Conservation (phyloP, 2,329 filamentous ascomycete species). For the Aplosporella prunicola region DNA sequence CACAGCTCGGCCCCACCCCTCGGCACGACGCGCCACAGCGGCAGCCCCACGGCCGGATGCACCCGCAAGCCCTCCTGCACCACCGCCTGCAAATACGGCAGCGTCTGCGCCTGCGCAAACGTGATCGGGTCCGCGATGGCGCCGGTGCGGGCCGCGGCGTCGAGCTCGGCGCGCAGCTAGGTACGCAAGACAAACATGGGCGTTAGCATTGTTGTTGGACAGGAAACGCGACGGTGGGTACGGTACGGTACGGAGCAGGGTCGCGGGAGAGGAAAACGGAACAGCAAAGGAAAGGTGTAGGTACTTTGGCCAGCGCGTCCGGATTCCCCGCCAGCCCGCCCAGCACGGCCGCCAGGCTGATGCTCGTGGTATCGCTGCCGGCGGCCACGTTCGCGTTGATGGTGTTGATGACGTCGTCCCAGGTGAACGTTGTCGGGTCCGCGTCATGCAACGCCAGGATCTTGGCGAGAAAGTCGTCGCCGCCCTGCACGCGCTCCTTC, state of each 20-base stretch:
- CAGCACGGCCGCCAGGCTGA: conserved; percentile 37
- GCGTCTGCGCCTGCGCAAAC: conserved; percentile 2
- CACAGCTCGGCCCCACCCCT: conserved; percentile 4
- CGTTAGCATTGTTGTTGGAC: not conserved
- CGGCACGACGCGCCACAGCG: not conserved
- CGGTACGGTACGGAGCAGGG: too few species aligned
- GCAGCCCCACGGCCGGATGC: not conserved
- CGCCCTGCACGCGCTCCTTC: not conserved
- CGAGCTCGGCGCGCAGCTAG: not conserved
- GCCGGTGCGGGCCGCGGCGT: not conserved
- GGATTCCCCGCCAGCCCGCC: conserved; percentile 36
- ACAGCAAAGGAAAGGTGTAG: too few species aligned
- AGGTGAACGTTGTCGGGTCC: conserved; percentile 34
- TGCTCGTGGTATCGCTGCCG: conserved; percentile 39
- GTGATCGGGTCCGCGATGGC: not conserved
- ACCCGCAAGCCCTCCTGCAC: not conserved
- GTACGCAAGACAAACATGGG: not conserved
- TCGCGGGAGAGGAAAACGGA: too few species aligned
- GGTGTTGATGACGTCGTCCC: conserved; percentile 24
- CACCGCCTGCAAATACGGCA: conserved; percentile 2
- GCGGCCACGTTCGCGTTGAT: conserved; percentile 29
- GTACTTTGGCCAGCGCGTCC: conserved; percentile 11
- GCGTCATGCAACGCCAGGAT: conserved; percentile 33
- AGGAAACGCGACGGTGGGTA: too few species aligned
- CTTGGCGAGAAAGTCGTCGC: conserved; percentile 31